Evolutionary conservation across 805 yeast genomes (phyloP).

Genomic region (Pichia paraexigua): DNA sequence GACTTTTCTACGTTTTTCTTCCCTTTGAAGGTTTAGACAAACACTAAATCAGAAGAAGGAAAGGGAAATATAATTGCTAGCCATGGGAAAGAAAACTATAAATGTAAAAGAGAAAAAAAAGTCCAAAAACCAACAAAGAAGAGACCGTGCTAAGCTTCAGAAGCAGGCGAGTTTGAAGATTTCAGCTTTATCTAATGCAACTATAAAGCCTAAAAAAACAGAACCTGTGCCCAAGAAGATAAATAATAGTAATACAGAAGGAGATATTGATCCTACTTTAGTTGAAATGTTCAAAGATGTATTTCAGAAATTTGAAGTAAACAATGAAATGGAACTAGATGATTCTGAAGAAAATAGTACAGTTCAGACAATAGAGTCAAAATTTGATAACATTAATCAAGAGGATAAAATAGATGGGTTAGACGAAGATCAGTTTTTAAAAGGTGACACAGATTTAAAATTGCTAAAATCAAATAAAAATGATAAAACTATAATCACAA

Average conservation of each 20-base stretch:
- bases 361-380: neutral
- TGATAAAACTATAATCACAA: slow-evolving; percentile 4
- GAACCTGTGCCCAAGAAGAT: neutral
- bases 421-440: neutral
- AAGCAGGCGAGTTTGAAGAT: slow-evolving; percentile 1
- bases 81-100: neutral
- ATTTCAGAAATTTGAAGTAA: slow-evolving; percentile 17
- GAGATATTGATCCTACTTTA: slow-evolving; percentile 2
- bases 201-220: neutral
- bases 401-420: slow-evolving; percentile 10
- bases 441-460: neutral
- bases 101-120: slow-evolving; percentile 24
- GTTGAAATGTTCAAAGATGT: slow-evolving; percentile 15
- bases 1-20: neutral
- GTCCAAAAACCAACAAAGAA: slow-evolving; percentile 46
- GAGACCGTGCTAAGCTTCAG: slow-evolving; percentile 38
- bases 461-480: neutral
- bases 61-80: neutral
- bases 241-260: slow-evolving; percentile 2
- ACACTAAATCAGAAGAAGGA: neutral
- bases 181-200: neutral
- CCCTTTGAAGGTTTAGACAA: neutral
- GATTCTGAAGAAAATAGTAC: slow-evolving; percentile 10
- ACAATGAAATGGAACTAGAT: slow-evolving; percentile 13
- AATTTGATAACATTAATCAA: neutral